Evolutionary conservation across 1,284 basidiomycete species (phyloP), one percentile per base, ranked within the genome.

Genomic region (Papiliotrema terrestris): DNA sequence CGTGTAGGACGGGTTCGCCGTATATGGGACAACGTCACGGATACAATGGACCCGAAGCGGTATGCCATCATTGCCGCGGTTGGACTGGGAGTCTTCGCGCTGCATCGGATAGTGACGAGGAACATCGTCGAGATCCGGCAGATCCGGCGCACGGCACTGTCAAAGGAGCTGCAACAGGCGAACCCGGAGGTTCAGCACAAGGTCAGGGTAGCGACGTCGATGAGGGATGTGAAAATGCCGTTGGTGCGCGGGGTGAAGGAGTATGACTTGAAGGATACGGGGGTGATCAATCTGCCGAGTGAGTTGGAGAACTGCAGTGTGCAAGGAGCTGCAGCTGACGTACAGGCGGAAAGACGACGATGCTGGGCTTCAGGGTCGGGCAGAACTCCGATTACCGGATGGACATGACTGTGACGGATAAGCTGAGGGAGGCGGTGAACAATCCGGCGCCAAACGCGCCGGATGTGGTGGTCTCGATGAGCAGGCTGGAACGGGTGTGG

Each of bases 401-500:
- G 32, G 58, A 63, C 37, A 57, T 58, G 38, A 49, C 52, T 19
- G 50, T 51, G n/a, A 51, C 46, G 9, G 45, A 48, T 6, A 36
- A 47, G 22, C 25, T 53, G 15, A 47, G 51, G n/a, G 54, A 42
- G 14, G 39, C 54, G 26, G 55, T 51, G n/a, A 43, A 62, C 46
- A 32, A 32, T 11, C 29, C 29, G 29, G 29, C 5, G 5, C 29
- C 29, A 11, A 32, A 32, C 5, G 29, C 29, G 6, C 29, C 29
- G 29, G 61, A 63, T 36, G 51, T 60, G 9, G 56, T 62, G 2
- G 35, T 58, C 22, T 60, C 58, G n/a, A n/a, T 56, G 22, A 60
- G 58, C 35, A 56, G 61, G 32, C 23, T 63, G 36, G 55, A 63
- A 49, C 54, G 55, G 46, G 54, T 63, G 17, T 63, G 39, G 39